phyloP scores from a whole-genome alignment of 176 grass and related monocot genomes.

The Urochloa ruziziensis region DNA sequence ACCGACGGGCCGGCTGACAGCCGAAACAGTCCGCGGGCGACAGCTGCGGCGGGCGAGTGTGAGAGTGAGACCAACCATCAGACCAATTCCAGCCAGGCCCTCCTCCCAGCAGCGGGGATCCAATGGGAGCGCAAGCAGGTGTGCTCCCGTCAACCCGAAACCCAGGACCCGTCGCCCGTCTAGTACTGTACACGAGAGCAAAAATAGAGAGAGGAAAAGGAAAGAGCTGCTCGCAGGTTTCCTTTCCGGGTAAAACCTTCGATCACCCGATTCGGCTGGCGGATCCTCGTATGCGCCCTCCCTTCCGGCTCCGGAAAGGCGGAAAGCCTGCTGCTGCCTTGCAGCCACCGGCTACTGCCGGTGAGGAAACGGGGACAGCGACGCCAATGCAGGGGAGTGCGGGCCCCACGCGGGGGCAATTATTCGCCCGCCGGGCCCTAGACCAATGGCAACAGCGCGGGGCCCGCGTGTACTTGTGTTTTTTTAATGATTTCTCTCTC shows the following conservation, averaged over 20 bases:
- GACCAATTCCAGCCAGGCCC: neutral
- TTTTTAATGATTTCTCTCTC: neutral
- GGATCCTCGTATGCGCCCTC: constrained; percentile 15
- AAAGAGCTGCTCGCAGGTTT: neutral
- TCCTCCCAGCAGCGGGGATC: neutral
- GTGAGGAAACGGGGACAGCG: neutral
- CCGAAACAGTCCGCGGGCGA: neutral
- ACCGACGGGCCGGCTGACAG: neutral
- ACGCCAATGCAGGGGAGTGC: neutral
- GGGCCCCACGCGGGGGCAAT: neutral
- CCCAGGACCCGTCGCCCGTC: neutral
- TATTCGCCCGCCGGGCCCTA: neutral
- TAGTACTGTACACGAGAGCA: no score
- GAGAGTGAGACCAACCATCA: no score
- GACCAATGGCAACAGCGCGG: neutral
- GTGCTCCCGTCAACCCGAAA: neutral
- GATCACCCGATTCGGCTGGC: neutral
- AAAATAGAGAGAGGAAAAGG: no score
- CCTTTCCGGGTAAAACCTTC: constrained; percentile 25
- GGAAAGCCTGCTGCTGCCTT: no score
- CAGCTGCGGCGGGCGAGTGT: neutral
- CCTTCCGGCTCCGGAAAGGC: neutral
- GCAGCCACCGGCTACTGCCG: neutral
- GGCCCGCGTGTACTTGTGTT: neutral
- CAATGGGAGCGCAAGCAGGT: neutral